Conservation (phyloP, 495 filamentous ascomycete species). For the Pseudomonodictys pantanalensis region DNA sequence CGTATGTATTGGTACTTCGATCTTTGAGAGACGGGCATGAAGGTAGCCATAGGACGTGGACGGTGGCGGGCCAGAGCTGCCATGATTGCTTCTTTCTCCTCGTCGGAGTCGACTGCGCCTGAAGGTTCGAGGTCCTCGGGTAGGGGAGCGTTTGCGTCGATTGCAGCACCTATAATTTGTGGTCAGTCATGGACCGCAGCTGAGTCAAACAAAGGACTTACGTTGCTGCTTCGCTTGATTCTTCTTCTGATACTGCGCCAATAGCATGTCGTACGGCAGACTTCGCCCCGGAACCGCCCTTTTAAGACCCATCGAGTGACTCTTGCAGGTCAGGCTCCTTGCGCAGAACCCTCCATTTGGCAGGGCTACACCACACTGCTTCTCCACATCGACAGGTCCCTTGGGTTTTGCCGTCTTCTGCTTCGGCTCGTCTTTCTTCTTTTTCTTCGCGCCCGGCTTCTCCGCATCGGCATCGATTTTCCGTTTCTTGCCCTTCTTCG, state of each 20-base stretch:
- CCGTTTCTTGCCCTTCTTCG: constrained; percentile 84
- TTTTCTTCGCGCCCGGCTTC: constrained; percentile 80
- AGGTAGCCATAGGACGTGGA: constrained; percentile 68
- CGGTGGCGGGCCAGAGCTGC: constrained; percentile 69
- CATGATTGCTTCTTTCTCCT: constrained; percentile 90
- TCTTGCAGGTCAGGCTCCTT: constrained; percentile 91
- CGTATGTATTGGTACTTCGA: constrained; percentile 77
- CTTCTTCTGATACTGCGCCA: constrained; percentile 95
- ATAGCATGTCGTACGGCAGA: constrained; percentile 89
- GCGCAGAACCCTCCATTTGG: constrained; percentile 85
- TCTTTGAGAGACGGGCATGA: constrained; percentile 63
- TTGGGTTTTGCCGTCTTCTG: constrained; percentile 84
- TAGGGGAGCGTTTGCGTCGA: constrained; percentile 90
- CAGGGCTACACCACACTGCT: constrained; percentile 89
- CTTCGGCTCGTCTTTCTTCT: constrained; percentile 90
- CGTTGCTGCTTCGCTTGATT: constrained; percentile 97
- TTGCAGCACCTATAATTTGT: constrained; percentile 66
- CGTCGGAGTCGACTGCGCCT: constrained; percentile 82
- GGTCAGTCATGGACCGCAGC: constrained; percentile 10
- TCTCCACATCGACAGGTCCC: constrained; percentile 94
- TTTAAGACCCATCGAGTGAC: constrained; percentile 94
- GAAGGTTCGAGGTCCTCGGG: constrained; percentile 75
- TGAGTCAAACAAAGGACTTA: constrained; percentile 44
- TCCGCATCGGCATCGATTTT: constrained; percentile 76
- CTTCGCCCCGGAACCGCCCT: constrained; percentile 84